A percentile compares a stretch with the other conserved stretches of the same genome.
Evolutionary conservation across 1,139 yeast genomes (phyloP).

Genomic region (Hansenula anomala): DNA sequence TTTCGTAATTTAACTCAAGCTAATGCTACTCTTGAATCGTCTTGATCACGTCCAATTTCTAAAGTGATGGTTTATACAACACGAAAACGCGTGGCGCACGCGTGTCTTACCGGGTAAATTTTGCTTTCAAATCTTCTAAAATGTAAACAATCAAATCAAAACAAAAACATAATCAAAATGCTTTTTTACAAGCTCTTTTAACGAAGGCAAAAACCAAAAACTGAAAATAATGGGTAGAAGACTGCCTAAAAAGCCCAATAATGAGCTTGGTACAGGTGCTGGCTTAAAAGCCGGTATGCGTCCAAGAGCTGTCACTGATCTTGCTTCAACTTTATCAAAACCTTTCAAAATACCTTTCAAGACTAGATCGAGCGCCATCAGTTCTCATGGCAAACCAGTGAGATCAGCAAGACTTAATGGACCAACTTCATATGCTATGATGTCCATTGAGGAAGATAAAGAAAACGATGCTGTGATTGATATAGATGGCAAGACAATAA

Average conservation of each 20-base stretch:
- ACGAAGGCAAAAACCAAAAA: no score
- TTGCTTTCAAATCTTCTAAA: not conserved
- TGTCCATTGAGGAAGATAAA: conserved; percentile 22
- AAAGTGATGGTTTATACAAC: no score
- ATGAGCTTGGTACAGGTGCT: conserved; percentile 35
- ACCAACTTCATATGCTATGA: conserved; percentile 33
- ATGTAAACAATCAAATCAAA: not conserved
- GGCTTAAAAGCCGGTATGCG: conserved; percentile 28
- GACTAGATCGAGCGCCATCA: conserved; percentile 18
- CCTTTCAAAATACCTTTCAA: conserved; percentile 44
- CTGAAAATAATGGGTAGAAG: conserved; percentile 14
- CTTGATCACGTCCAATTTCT: no score
- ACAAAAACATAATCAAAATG: not conserved
- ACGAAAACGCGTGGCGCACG: no score
- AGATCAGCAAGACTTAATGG: conserved; percentile 30
- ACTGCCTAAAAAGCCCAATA: conserved; percentile 25
- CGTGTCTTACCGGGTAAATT: not conserved
- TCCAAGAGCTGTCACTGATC: conserved; percentile 31
- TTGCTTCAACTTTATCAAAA: conserved; percentile 30
- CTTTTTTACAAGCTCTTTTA: not conserved
- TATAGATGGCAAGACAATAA: conserved; percentile 36
- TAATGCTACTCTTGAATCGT: no score
- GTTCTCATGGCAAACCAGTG: conserved; percentile 17
- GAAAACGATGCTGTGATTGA: conserved; percentile 21
- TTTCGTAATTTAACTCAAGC: no score